Percentiles rank a stretch among this genome's conserved stretches.
These are phyloP conservation scores for Wickerhamomyces strasburgensis DNA, from an alignment of 805 yeast species.

Conservation along the genomic window DNA sequence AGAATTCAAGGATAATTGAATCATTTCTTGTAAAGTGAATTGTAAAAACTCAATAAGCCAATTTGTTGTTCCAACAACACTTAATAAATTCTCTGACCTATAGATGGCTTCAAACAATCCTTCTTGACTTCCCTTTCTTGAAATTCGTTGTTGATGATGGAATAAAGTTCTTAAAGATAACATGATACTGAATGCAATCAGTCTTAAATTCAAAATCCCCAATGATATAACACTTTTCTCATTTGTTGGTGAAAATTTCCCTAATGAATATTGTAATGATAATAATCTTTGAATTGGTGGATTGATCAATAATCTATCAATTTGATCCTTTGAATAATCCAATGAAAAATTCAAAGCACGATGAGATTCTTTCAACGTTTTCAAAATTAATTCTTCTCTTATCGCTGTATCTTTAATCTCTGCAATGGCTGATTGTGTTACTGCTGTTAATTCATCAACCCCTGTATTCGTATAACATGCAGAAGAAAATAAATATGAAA, in stretches of 20 bases:
- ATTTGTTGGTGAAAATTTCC: conserved; percentile 31
- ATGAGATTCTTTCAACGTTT: conserved; percentile 62
- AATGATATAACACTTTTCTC: conserved; percentile 31
- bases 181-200: conserved; percentile 68
- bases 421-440: conserved; percentile 45
- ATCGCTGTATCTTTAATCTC: conserved; percentile 18
- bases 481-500: conserved; percentile 63
- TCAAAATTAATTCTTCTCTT: conserved; percentile 32
- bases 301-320: conserved; percentile 67
- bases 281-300: conserved; percentile 75
- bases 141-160: conserved; percentile 57
- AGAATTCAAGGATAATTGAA: conserved; percentile 34
- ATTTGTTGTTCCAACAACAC: conserved; percentile 70
- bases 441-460: conserved; percentile 64
- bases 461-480: conserved; percentile 64
- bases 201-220: conserved; percentile 61
- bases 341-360: conserved; percentile 69
- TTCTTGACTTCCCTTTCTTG: conserved; percentile 41
- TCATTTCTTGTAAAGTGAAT: conserved; percentile 66
- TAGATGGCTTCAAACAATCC: conserved; percentile 45
- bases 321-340: conserved; percentile 66
- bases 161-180: conserved; percentile 53
- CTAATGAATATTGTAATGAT: conserved; percentile 63
- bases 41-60: conserved; percentile 83
- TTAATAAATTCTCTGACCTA: conserved; percentile 59